These are phyloP conservation scores for Globisporangium lucens DNA, from an alignment of 352 stramenopile genomes.

Conservation along the genomic window DNA sequence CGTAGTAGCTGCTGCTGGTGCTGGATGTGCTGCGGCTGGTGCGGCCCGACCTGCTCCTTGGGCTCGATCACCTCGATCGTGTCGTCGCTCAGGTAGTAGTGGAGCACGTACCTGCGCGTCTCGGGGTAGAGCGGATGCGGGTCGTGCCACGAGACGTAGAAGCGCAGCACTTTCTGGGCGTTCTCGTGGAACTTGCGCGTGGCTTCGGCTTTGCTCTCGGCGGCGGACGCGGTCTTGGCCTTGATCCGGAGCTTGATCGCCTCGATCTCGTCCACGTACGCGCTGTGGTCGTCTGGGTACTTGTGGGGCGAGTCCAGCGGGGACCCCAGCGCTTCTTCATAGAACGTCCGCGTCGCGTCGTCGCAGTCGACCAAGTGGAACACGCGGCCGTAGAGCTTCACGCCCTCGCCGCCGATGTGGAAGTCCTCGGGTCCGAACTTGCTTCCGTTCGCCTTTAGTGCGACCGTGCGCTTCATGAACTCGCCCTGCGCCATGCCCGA, in stretches of 20 bases:
- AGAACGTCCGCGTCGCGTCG: conserved; percentile 78
- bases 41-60: conserved; percentile 20
- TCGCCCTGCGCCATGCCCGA: conserved; percentile 86
- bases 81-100: conserved; percentile 93
- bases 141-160: conserved; percentile 92
- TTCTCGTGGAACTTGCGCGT: conserved; percentile 75
- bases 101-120: conserved; percentile 83
- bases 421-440: conserved; percentile 75
- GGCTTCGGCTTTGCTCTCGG: conserved; percentile 38
- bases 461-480: conserved; percentile 77
- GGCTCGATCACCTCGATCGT: conserved; percentile 90
- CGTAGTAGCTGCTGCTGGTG: conserved; percentile 17
- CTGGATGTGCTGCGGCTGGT: conserved; percentile 28
- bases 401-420: conserved; percentile 48
- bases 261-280: conserved; percentile 50
- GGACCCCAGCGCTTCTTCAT: conserved; percentile 44
- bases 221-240: conserved; percentile 23
- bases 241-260: conserved; percentile 41
- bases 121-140: conserved; percentile 87
- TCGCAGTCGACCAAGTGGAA: conserved; percentile 91
- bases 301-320: conserved; percentile 35
- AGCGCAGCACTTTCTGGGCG: conserved; percentile 87
- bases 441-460: conserved; percentile 31
- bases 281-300: conserved; percentile 78
- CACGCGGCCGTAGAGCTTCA: conserved; percentile 76